Evolutionary conservation across 2,329 filamentous ascomycete genomes (phyloP).

Genomic region (Coniochaeta sp.): DNA sequence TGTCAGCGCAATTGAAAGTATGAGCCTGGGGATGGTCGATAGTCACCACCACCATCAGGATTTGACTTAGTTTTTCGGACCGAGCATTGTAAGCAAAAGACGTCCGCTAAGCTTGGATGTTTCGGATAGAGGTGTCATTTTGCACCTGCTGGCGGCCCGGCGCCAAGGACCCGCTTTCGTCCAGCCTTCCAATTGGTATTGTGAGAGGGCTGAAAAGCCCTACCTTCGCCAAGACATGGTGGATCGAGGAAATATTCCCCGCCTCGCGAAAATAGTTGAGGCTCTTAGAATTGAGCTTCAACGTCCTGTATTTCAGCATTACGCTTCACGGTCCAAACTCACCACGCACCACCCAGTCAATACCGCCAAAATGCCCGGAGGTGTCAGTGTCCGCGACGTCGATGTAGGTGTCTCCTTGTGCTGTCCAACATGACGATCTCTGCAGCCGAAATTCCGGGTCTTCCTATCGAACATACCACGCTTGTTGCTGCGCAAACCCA

Average conservation of each 20-base stretch:
- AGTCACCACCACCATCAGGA: too few species aligned
- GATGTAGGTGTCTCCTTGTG: conserved; percentile 53
- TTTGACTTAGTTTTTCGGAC: too few species aligned
- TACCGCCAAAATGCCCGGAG: conserved; percentile 63
- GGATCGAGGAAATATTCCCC: not conserved
- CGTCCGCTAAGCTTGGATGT: too few species aligned
- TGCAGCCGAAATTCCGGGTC: conserved; percentile 1
- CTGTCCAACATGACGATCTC: conserved; percentile 17
- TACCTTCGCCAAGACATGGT: not conserved
- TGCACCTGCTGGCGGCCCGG: too few species aligned
- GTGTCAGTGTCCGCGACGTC: conserved; percentile 78
- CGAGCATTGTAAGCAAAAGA: too few species aligned
- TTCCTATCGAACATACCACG: conserved; percentile 1
- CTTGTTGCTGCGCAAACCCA: conserved; percentile 1
- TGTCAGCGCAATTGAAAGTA: too few species aligned
- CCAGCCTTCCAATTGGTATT: too few species aligned
- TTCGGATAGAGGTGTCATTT: too few species aligned
- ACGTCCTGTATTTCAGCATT: not conserved
- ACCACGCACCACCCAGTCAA: conserved; percentile 5
- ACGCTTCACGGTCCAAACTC: conserved; percentile 12
- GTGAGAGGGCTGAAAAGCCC: conserved; percentile 1
- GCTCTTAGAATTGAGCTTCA: not conserved
- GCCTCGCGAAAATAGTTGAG: not conserved
- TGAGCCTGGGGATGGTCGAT: too few species aligned
- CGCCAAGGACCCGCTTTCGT: too few species aligned